Conservation (phyloP, 1,284 basidiomycete genomes). For the Fomitopsis schrenkii region DNA sequence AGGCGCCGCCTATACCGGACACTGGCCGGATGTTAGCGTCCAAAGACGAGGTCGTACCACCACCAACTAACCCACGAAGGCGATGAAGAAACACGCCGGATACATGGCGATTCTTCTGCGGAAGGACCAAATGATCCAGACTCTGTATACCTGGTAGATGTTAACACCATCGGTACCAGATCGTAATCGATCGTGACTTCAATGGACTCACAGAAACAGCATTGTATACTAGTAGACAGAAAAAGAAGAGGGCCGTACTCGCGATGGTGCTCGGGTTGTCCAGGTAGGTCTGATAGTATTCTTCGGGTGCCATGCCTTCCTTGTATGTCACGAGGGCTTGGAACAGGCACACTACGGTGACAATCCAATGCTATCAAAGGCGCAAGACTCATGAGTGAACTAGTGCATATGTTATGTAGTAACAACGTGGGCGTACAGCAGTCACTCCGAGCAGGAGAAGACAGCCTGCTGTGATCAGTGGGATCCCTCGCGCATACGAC, state of each 20-base stretch:
- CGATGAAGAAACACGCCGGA: not conserved
- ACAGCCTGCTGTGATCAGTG: not conserved
- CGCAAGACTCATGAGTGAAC: too few relatives aligned
- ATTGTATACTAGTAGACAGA: not conserved
- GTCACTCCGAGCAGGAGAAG: not conserved
- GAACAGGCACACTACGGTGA: not conserved
- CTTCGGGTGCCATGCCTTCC: not conserved
- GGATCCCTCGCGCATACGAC: not conserved
- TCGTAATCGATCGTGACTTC: too few relatives aligned
- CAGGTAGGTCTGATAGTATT: not conserved
- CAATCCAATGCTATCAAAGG: not conserved
- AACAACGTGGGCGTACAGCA: not conserved
- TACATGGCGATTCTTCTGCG: not conserved
- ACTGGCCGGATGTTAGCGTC: not conserved
- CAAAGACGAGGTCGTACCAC: not conserved
- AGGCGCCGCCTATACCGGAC: not conserved
- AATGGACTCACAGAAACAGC: not conserved
- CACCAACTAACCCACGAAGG: not conserved
- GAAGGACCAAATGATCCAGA: not conserved
- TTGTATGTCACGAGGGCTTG: not conserved
- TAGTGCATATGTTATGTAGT: too few relatives aligned
- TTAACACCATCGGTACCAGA: too few relatives aligned
- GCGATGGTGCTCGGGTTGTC: not conserved
- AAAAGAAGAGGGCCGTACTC: not conserved
- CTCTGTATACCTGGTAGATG: not conserved